Conservation (phyloP, 345 rosid genomes). For the Combretum micranthum region DNA sequence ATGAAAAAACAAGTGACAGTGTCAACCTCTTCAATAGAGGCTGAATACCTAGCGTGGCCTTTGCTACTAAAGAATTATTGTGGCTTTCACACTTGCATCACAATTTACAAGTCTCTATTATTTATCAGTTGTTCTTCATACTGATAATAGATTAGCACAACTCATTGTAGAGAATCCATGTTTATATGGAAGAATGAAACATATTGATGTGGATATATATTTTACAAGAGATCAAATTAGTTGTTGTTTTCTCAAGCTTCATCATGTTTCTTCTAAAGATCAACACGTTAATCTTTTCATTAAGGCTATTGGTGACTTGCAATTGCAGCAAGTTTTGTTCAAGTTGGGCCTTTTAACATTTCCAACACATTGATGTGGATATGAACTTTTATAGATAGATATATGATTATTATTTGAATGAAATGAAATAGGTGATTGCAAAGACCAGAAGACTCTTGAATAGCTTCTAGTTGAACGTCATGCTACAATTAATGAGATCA, state of each 20-base stretch:
- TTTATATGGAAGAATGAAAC: not conserved
- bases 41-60: not conserved
- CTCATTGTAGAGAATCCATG: not conserved
- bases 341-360: too few species aligned
- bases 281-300: too few species aligned
- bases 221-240: too few species aligned
- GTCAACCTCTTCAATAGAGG: not conserved
- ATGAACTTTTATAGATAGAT: conserved; percentile 10
- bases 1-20: not conserved
- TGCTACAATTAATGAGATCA: conserved; percentile 86
- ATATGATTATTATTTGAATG: too few species aligned
- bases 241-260: too few species aligned
- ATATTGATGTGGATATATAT: not conserved
- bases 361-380: too few species aligned
- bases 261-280: too few species aligned
- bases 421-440: conserved; percentile 56
- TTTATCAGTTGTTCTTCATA: too few species aligned
- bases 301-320: too few species aligned
- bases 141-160: not conserved
- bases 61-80: not conserved
- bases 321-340: too few species aligned
- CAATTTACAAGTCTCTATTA: not conserved
- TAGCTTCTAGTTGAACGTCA: conserved; percentile 81
- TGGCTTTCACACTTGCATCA: not conserved
- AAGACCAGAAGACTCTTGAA: conserved; percentile 76